Evolutionary conservation across 2,329 filamentous ascomycete genomes (phyloP), one percentile per base, ranked within the genome.

Genomic region (Diaporthe sp.): DNA sequence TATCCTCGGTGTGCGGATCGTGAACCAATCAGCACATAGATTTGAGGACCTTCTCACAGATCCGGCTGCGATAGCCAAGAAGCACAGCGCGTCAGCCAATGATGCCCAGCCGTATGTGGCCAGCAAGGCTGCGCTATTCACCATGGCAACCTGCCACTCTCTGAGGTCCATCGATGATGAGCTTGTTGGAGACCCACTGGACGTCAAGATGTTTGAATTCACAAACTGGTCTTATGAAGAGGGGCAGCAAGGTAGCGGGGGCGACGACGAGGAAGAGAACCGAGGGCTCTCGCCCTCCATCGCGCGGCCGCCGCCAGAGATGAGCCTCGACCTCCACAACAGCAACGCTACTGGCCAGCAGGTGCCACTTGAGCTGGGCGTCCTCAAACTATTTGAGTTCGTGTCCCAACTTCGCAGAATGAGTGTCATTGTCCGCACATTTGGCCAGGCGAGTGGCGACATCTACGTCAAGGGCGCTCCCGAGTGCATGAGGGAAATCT

Each of bases 151-250:
- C 0, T 99, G 97, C 75, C 97, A 99, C 83, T 98, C 96, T 0
- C 88, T 99, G 12, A 92, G 96, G 62, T 91, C 93, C 15, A 93
- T 99, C 22, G 96, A 98, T 77, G 93, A 91, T 65, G 95, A 98
- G 81, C 90, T 98, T 55, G 89, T 99, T 46, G 97, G 97, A 1
- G 97, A 99, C 81, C 97, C 97, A 6, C 88, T 99, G 2, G 97
- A 99, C 82, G 88, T 98, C 74, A 98, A 98, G 82, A 99, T 99
- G 97, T 99, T 99, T 82, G 93, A 98, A 78, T 99, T 98, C 79
- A 98, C 97, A 0, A 90, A 91, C 8, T 99, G 97, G 97, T 90
- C 91, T 4, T 99, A 95, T 79, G 94, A 98, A 82, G 97, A 99
- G 86, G 95, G 95, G 2, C 92, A 92, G 61, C 92, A 96, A 79